Base-by-base conservation (phyloP, 1,284 basidiomycete genomes). In the Filobasidium uniguttulatum region DNA sequence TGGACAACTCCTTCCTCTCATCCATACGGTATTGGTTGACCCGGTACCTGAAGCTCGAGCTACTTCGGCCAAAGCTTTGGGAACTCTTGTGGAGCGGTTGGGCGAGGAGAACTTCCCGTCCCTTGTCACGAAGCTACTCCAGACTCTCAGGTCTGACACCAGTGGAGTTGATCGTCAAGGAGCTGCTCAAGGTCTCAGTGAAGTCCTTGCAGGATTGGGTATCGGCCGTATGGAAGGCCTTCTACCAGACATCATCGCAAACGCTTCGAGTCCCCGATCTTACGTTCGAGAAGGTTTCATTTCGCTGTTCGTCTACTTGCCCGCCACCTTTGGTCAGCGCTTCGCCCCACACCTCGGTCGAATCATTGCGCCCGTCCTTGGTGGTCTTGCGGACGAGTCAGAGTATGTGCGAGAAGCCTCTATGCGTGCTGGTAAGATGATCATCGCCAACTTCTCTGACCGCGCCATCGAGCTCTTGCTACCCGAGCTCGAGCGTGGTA, bases 391-490 rank as follows among this genome's bases (percentile, higher is more conserved):
- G 0, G 94, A 98, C 66, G 76, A 82, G 4, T 90, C 93, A 59
- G 94, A 98, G 71, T 89, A 84, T 61, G 87, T 91, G 5, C 77
- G 90, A 40, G 89, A 96, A 56, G 91, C 93, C 14, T 91, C 93
- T 4, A 96, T 98, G 91, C 80, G 88, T 33, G 93, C 94, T n/a
- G 93, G 93, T 55, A 79, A 93, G 58, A 98, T 98, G 91, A 85
- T 98, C 59, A 88, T 98, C 56, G 84, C 82, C 54, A 96, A 96
- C 69, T 96, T 98, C 72, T 85, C 89, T 23, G 79, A 65, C 64
- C 85, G 82, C 64, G 93, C 94, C 3, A 87, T 98, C 50, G 93
- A 98, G 58, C 74, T 99, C 26, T 75, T 98, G 4, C 73, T 99
- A 25, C 94, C 93, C 3, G 90, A 97, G 66, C 79, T 99, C 44